phyloP scores from a whole-genome alignment of 495 filamentous ascomycete genomes.

The Aspergillus funiculosus region DNA sequence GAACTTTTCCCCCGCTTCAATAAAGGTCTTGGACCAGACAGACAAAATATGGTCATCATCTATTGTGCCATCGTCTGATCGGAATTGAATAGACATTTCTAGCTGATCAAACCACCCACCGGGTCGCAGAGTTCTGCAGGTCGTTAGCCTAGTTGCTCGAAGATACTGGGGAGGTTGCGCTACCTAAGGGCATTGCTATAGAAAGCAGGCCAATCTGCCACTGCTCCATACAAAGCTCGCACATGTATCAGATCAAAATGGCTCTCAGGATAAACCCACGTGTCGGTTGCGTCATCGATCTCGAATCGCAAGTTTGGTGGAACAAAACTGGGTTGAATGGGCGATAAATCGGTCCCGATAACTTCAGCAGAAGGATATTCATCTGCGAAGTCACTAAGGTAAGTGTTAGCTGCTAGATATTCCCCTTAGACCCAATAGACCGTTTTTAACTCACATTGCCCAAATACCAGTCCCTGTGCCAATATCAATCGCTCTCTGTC shows the following conservation, averaged over 20 bases:
- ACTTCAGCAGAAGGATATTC: slow-evolving; percentile 24
- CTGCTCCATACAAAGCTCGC: slow-evolving; percentile 50
- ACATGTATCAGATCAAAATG: slow-evolving; percentile 62
- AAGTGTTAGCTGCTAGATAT: neutral
- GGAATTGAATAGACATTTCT: slow-evolving; percentile 46
- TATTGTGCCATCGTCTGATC: slow-evolving; percentile 48
- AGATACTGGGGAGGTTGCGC: neutral
- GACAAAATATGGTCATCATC: slow-evolving; percentile 45
- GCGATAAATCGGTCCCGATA: slow-evolving; percentile 42
- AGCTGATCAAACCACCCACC: slow-evolving; percentile 62
- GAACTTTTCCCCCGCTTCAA: slow-evolving; percentile 47
- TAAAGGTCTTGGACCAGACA: slow-evolving; percentile 44
- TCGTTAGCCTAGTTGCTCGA: neutral
- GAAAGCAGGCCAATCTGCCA: slow-evolving; percentile 53
- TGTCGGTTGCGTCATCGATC: slow-evolving; percentile 47
- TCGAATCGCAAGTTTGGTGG: slow-evolving; percentile 50
- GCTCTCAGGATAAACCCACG: slow-evolving; percentile 47
- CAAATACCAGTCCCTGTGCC: slow-evolving; percentile 54
- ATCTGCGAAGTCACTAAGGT: slow-evolving; percentile 38
- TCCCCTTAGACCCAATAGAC: neutral
- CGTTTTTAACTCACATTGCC: slow-evolving; percentile 33
- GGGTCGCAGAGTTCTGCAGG: slow-evolving; percentile 44
- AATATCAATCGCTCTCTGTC: slow-evolving; percentile 47
- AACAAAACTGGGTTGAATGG: slow-evolving; percentile 35
- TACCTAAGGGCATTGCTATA: slow-evolving; percentile 34